These are phyloP conservation scores for Candida khao-thaluensis DNA, from an alignment of 805 yeast species.

Conservation along the genomic window DNA sequence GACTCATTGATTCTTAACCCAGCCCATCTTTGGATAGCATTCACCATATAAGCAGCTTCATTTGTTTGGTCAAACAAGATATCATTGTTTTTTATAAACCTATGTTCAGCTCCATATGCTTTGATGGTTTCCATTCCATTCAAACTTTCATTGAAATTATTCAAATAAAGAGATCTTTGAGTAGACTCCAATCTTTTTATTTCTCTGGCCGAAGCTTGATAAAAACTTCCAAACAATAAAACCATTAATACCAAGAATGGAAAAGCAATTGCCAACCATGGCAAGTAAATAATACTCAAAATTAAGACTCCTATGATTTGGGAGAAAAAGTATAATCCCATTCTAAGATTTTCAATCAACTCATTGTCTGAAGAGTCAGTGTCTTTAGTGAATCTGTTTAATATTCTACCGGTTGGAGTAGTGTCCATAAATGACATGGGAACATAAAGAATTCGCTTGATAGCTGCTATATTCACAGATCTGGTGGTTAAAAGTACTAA, in stretches of 20 bases:
- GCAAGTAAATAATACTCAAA: conserved; percentile 35
- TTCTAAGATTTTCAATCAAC: conserved; percentile 64
- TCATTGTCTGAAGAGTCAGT: conserved; percentile 81
- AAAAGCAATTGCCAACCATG: conserved; percentile 39
- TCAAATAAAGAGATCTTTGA: conserved; percentile 38
- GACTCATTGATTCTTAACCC: conserved; percentile 30
- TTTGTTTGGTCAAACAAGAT: conserved; percentile 29
- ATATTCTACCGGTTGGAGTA: conserved; percentile 82
- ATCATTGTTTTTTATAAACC: conserved; percentile 29
- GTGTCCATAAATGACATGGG: conserved; percentile 84
- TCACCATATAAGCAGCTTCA: conserved; percentile 34
- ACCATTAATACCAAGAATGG: conserved; percentile 28
- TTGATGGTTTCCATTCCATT: conserved; percentile 37
- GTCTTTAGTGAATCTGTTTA: conserved; percentile 85
- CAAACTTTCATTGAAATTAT: conserved; percentile 36
- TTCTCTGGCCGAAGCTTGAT: conserved; percentile 38
- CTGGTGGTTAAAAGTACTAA: conserved; percentile 38
- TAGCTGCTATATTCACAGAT: conserved; percentile 58
- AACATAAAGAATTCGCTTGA: conserved; percentile 59
- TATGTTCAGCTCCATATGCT: conserved; percentile 26
- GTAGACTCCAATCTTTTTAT: conserved; percentile 38
- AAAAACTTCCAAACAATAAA: conserved; percentile 27
- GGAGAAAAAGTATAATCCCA: conserved; percentile 53
- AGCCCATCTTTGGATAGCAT: conserved; percentile 39
- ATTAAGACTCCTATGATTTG: conserved; percentile 55